Conservation (phyloP, 78 protist genomes). For the Dictyostelium purpureum region DNA sequence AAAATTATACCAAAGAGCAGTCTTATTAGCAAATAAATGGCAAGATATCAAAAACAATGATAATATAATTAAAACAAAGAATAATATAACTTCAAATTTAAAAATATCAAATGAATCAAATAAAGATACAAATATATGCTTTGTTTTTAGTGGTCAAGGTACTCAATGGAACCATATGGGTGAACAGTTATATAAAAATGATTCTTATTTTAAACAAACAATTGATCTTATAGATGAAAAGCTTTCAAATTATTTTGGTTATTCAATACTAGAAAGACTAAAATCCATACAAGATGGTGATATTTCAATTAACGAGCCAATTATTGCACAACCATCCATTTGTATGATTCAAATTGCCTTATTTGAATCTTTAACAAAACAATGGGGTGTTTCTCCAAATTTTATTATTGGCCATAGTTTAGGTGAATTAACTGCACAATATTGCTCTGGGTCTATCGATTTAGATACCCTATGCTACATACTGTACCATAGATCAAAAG, state of each 20-base stretch:
- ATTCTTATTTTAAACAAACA: neutral
- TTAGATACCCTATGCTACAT: neutral
- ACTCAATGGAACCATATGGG: constrained; percentile 5
- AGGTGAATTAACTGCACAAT: constrained; percentile 38
- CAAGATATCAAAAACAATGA: neutral
- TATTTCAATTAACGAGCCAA: neutral
- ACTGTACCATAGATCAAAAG: neutral
- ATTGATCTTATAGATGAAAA: neutral
- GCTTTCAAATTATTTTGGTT: neutral
- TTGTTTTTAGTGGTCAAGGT: constrained; percentile 31
- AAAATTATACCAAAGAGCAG: neutral
- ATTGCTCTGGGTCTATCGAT: neutral
- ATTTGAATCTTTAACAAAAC: neutral
- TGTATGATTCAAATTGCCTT: neutral
- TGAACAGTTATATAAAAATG: neutral
- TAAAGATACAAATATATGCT: neutral
- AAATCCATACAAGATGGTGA: neutral
- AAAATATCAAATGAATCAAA: neutral
- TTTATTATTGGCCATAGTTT: constrained; percentile 40
- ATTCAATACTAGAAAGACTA: neutral
- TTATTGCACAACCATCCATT: constrained; percentile 26
- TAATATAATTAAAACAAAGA: neutral
- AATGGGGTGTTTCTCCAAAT: neutral
- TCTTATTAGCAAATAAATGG: neutral
- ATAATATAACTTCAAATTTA: neutral